phyloP scores from a whole-genome alignment of 179 eudicot genomes.

The Corrigiola litoralis region DNA sequence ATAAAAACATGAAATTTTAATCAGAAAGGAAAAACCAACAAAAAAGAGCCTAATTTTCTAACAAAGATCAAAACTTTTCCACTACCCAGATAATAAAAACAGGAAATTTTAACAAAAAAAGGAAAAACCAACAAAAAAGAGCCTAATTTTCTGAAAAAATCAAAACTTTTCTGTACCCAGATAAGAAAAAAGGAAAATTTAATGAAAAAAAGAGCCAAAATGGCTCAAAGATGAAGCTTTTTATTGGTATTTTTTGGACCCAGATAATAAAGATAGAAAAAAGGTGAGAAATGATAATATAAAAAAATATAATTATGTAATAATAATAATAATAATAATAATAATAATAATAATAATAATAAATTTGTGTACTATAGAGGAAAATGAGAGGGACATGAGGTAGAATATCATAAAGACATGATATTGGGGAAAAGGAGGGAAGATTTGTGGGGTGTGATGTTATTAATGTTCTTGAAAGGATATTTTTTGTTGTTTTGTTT shows the following conservation, averaged over 20 bases:
- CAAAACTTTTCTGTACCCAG: conserved; percentile 1
- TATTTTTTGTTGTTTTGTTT: no score
- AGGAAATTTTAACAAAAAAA: background rate
- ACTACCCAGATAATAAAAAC: conserved; percentile 1
- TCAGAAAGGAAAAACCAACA: background rate
- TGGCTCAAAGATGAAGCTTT: no score
- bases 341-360: background rate
- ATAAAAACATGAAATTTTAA: background rate
- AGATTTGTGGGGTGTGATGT: no score
- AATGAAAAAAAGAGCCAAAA: background rate
- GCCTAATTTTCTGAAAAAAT: background rate
- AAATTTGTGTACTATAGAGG: no score
- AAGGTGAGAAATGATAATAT: background rate
- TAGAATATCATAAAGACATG: no score
- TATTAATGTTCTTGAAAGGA: no score
- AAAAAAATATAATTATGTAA: no score
- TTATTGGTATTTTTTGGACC: no score
- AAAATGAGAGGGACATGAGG: no score
- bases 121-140: background rate
- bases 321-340: background rate
- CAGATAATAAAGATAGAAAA: background rate
- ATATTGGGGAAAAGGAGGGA: no score
- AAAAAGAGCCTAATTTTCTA: background rate
- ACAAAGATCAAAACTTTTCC: background rate
- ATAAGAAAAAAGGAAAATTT: background rate